These are phyloP conservation scores for Suhomyces ambrosiae DNA, from an alignment of 1,139 yeast species.

Conservation along the genomic window DNA sequence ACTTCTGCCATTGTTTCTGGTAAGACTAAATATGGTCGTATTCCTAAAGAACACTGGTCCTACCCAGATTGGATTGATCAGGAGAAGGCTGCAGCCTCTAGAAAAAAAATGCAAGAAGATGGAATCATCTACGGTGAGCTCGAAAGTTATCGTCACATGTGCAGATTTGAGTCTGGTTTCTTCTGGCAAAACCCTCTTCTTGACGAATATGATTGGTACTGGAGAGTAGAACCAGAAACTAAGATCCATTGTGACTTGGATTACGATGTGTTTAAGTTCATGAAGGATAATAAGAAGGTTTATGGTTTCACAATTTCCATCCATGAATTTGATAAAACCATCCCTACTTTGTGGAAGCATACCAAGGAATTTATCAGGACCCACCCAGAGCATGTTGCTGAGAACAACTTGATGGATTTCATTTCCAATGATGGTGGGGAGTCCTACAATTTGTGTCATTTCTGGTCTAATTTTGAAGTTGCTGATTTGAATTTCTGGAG, in stretches of 20 bases:
- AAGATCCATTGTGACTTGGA: constrained; percentile 62
- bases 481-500: constrained; percentile 81
- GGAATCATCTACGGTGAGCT: constrained; percentile 63
- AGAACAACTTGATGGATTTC: constrained; percentile 51
- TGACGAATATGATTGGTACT: constrained; percentile 76
- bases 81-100: constrained; percentile 51
- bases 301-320: constrained; percentile 72
- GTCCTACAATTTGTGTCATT: constrained; percentile 79
- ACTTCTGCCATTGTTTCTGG: constrained; percentile 58
- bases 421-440: constrained; percentile 62
- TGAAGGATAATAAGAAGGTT: constrained; percentile 58
- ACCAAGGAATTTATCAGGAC: constrained; percentile 51
- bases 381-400: constrained; percentile 48
- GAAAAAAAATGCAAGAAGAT: constrained; percentile 49
- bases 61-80: constrained; percentile 72
- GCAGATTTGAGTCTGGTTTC: constrained; percentile 74
- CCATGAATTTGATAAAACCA: constrained; percentile 59
- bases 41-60: constrained; percentile 70
- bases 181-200: constrained; percentile 78
- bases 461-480: constrained; percentile 92
- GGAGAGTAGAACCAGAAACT: constrained; percentile 80
- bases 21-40: constrained; percentile 58
- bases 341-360: constrained; percentile 60
- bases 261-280: constrained; percentile 63
- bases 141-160: constrained; percentile 75